phyloP scores from a whole-genome alignment of 2,329 filamentous ascomycete genomes.

The Huntiella abstrusa region DNA sequence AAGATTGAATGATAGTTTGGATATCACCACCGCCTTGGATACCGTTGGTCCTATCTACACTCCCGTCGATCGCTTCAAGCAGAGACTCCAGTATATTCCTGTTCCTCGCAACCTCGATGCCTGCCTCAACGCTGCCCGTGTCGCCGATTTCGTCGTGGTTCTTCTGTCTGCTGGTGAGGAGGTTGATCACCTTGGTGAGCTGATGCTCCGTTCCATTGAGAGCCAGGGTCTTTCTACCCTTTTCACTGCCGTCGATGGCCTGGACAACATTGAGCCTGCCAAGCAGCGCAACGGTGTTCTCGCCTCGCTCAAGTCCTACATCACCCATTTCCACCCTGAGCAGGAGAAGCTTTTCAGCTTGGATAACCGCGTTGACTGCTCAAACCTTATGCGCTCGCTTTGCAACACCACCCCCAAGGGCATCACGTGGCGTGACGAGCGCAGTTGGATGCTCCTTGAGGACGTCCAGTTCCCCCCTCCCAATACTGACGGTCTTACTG shows the following conservation, averaged over 20 bases:
- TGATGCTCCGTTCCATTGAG: constrained; percentile 71
- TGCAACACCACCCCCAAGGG: constrained; percentile 89
- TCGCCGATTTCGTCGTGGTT: constrained; percentile 82
- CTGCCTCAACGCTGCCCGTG: constrained; percentile 67
- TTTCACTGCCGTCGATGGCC: constrained; percentile 64
- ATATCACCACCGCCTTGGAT: constrained; percentile 48
- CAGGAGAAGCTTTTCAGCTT: constrained; percentile 82
- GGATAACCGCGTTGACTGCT: constrained; percentile 74
- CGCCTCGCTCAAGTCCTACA: constrained; percentile 73
- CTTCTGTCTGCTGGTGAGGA: constrained; percentile 67
- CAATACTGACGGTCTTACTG: constrained; percentile 39
- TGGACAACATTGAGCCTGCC: constrained; percentile 58
- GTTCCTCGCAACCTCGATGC: constrained; percentile 53
- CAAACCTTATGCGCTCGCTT: constrained; percentile 75
- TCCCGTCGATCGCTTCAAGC: constrained; percentile 78
- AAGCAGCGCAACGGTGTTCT: constrained; percentile 64
- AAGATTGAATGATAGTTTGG: constrained; percentile 58
- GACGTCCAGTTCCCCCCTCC: constrained; percentile 53
- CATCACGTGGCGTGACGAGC: constrained; percentile 83
- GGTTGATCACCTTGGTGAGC: constrained; percentile 67
- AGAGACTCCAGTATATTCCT: constrained; percentile 74
- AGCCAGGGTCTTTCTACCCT: constrained; percentile 88
- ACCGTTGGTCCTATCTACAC: constrained; percentile 40
- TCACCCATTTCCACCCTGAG: constrained; percentile 83
- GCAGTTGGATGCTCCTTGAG: constrained; percentile 89